These are phyloP conservation scores for Groenewaldozyma sp. DNA, from an alignment of 1,139 yeast genomes.

Conservation along the genomic window DNA sequence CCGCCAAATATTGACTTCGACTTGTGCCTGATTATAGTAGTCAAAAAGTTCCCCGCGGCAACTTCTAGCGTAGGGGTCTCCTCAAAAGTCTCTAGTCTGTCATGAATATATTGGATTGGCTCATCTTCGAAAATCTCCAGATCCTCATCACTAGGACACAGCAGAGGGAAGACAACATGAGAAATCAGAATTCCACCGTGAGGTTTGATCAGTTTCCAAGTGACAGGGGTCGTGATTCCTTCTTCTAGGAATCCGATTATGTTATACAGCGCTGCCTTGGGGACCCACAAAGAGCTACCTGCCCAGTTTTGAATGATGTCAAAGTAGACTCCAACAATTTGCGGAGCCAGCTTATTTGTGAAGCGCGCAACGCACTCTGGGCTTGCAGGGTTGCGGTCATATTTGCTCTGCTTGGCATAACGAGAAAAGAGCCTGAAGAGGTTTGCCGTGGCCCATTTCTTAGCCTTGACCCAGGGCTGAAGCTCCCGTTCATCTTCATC, in stretches of 20 bases:
- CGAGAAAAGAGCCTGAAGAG: conserved; percentile 64
- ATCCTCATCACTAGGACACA: conserved; percentile 61
- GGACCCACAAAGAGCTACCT: conserved; percentile 53
- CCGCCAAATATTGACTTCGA: conserved; percentile 48
- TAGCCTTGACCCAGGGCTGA: conserved; percentile 63
- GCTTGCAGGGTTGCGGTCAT: conserved; percentile 27
- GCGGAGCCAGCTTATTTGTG: conserved; percentile 54
- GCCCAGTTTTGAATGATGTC: conserved; percentile 70
- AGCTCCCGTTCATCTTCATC: conserved; percentile 41
- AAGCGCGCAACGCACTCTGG: conserved; percentile 28
- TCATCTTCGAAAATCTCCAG: conserved; percentile 77
- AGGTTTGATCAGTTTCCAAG: conserved; percentile 68
- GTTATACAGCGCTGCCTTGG: conserved; percentile 56
- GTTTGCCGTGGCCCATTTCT: conserved; percentile 87
- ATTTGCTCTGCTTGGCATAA: conserved; percentile 44
- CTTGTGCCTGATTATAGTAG: conserved; percentile 61
- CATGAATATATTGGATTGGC: conserved; percentile 84
- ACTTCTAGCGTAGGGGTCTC: conserved; percentile 70
- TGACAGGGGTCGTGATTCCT: conserved; percentile 52
- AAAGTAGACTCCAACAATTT: conserved; percentile 54
- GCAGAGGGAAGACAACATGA: conserved; percentile 69
- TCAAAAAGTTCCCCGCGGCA: conserved; percentile 72
- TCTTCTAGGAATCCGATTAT: conserved; percentile 64
- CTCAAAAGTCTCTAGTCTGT: conserved; percentile 62
- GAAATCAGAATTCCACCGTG: conserved; percentile 56